Evolutionary conservation across 2,329 filamentous ascomycete species (phyloP), one percentile per base, ranked within the genome.

Genomic region (Epichloe uncinata): DNA sequence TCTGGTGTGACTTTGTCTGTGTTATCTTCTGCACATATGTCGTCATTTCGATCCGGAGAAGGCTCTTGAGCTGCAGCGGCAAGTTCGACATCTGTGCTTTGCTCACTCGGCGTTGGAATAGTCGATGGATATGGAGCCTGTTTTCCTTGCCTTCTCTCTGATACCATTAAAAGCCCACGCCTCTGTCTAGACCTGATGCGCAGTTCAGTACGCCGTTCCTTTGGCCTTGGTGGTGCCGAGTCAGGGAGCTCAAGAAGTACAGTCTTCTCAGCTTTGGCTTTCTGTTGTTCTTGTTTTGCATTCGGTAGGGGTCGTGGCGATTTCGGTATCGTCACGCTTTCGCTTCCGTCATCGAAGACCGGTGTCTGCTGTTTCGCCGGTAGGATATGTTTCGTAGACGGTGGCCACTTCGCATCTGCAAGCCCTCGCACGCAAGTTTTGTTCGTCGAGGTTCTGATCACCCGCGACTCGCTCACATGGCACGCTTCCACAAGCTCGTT

Each of bases 151-250:
- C 58, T 55, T 48, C 60, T 65, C 47, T 73, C 69, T 1, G 69
- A 64, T 4, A 74, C 48, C 61, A 77, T 65, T 41, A 77, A 56
- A 7, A 78, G 56, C 2, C 75, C 74, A 48, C 73, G 67, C 52
- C 69, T 72, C 52, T 70, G 69, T 50, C 69, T 66, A 16, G 72
- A 63, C 52, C 66, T 71, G 47, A 77, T 72, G 7, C 69, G 68
- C 36, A 77, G 60, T 53, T 73, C 70, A 16, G 72, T 72, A 45
- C 67, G 69, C 8, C 61, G 66, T 50, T 67, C 57, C 12, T 35
- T 38, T 6, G 20, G 47, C 11, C 22, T 16, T 2, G 35, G 34
- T 1, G 45, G 35, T 8, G 8, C 15, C 13, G 36, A 13, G 16
- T 11, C 26, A 3, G n/a, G 46, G 7, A 11, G 46, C 11, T 35